Base-by-base conservation (phyloP, 164 flowering plant species). In the Chimonanthus salicifolius region DNA sequence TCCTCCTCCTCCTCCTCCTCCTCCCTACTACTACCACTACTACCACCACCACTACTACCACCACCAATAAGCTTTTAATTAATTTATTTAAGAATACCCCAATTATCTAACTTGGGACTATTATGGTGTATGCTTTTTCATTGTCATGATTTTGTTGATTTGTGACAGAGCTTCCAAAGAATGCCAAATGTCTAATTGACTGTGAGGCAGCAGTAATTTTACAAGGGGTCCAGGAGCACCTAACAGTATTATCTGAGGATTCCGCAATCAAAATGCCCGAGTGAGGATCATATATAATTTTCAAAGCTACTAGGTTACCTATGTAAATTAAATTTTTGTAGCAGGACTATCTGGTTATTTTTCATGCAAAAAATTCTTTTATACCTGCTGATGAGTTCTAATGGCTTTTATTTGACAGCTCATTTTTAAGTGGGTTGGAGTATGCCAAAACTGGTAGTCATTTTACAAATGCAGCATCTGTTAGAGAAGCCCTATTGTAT, bases 151-250 rank as follows among this genome's bases (percentile, higher is more conserved):
- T 33, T n/a, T 76, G 72, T 60, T 68, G 48, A 71, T 70, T 58
- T 49, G 63, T 45, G 74, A 67, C 87, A 94, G 98, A 91, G 71
- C 85, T 94, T 77, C 95, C 97, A 6, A 78, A 81, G 71, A 84
- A 86, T 77, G 78, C 88, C 1, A 86, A 71, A 80, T 91, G 97
- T 70, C 60, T 92, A 75, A 89, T 92, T 95, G 94, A 92, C 71
- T 90, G 92, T 81, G 98, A 90, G 80, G 98, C 97, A 62, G 89
- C 86, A 49, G 76, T 74, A 64, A 77, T 86, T 65, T 84, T 94
- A 76, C 84, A 88, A 71, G 91, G 90, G 74, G 83, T 95, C 76
- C 89, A 88, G 79, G 97, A 88, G 49, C 87, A 90, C 71, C 85
- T 91, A 87, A 79, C 76, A 60, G 46, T 85, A 8, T 73, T 95